phyloP scores from a whole-genome alignment of 345 rosid species.

The Eucalyptus erythrocorys region DNA sequence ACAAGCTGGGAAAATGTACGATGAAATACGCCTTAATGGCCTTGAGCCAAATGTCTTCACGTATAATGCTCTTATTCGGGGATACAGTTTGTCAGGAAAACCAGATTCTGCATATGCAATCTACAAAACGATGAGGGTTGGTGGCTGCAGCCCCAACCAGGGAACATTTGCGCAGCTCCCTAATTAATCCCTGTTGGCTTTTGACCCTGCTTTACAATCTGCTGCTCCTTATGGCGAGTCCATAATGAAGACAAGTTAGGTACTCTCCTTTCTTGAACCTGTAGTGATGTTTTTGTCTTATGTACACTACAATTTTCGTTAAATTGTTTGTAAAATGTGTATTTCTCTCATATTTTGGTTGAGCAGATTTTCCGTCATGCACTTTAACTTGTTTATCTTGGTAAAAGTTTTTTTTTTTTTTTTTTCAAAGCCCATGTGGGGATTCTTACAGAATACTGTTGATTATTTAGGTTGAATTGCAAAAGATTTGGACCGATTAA shows the following conservation, averaged over 20 bases:
- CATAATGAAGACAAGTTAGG: background rate
- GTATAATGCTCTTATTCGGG: conserved; percentile 77
- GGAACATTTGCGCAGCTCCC: conserved; percentile 93
- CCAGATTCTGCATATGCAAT: conserved; percentile 58
- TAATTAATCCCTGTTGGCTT: conserved; percentile 8
- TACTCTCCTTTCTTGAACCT: background rate
- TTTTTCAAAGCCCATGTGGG: background rate
- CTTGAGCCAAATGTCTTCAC: conserved; percentile 79
- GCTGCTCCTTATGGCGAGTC: background rate
- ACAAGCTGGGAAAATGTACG: conserved; percentile 49
- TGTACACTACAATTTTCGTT: background rate
- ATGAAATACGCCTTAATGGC: conserved; percentile 49
- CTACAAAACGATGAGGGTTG: conserved; percentile 70
- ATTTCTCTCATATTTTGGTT: background rate
- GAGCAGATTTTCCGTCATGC: background rate
- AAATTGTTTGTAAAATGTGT: background rate
- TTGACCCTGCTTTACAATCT: background rate
- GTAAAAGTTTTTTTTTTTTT: background rate
- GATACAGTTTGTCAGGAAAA: conserved; percentile 59
- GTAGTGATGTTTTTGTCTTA: background rate
- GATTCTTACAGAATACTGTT: background rate
- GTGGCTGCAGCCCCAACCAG: conserved; percentile 71
- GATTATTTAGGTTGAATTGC: background rate
- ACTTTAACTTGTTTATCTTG: background rate
- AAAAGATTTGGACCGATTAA: background rate